Evolutionary conservation across 148 eudicot genomes (phyloP).

Genomic region (Beta vulgaris): DNA sequence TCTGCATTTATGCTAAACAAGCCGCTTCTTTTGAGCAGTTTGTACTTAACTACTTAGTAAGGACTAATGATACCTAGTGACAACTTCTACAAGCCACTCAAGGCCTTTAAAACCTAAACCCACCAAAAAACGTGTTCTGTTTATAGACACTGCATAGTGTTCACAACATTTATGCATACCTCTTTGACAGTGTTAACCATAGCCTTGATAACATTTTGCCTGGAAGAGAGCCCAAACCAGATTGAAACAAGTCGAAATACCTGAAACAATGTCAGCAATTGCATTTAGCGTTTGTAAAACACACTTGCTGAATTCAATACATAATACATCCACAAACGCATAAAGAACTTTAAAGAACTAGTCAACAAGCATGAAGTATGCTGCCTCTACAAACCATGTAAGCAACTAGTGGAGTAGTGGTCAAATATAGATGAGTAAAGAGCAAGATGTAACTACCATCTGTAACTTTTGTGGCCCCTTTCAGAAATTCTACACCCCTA

Average conservation of each 20-base stretch:
- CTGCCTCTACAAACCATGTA: neutral
- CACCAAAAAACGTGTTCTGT: too few species aligned
- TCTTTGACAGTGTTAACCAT: slow-evolving; percentile 80
- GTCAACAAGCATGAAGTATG: too few species aligned
- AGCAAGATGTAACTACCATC: neutral
- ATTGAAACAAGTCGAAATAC: slow-evolving; percentile 96
- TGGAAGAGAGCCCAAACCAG: slow-evolving; percentile 84
- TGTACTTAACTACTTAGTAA: too few species aligned
- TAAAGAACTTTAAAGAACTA: too few species aligned
- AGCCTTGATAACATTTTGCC: slow-evolving; percentile 66
- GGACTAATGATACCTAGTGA: too few species aligned
- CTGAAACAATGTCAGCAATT: slow-evolving; percentile 39
- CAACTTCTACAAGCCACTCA: too few species aligned
- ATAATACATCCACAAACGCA: neutral
- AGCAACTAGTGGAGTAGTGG: neutral
- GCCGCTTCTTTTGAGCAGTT: neutral
- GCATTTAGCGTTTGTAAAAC: too few species aligned
- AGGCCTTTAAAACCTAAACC: too few species aligned
- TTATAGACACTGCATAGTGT: too few species aligned
- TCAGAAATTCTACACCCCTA: neutral
- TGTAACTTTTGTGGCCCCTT: neutral
- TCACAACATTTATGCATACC: slow-evolving; percentile 38
- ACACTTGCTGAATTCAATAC: too few species aligned
- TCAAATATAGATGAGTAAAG: neutral
- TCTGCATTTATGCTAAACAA: neutral